Evolutionary conservation across 345 rosid species (phyloP).

Genomic region (Xanthoceras sorbifolium): DNA sequence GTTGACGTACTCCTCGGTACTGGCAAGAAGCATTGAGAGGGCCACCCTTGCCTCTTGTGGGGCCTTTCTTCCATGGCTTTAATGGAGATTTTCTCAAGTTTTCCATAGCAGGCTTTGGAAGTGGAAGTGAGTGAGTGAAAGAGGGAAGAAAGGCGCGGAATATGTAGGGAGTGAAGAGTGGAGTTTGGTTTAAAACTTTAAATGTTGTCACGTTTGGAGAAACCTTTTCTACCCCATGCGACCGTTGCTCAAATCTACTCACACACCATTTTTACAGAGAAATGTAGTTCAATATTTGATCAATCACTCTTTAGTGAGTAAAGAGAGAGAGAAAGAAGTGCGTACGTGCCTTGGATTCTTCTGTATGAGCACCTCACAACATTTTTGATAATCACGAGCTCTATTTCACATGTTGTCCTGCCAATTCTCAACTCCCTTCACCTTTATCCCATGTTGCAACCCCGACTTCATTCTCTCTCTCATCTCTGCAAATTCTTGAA

Average conservation of each 20-base stretch:
- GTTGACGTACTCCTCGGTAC: slow-evolving; percentile 85
- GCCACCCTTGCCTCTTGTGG: slow-evolving; percentile 91
- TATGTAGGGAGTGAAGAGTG: slow-evolving; percentile 40
- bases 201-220: slow-evolving; percentile 59
- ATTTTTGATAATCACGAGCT: slow-evolving; percentile 46
- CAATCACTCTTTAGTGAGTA: no score
- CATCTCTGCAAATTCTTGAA: slow-evolving; percentile 9
- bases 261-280: no score
- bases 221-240: slow-evolving; percentile 41
- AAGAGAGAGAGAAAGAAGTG: neutral
- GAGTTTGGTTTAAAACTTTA: slow-evolving; percentile 42
- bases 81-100: slow-evolving; percentile 52
- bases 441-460: slow-evolving; percentile 38
- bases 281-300: no score
- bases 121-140: neutral
- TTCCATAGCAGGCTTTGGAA: slow-evolving; percentile 30
- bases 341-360: slow-evolving; percentile 26
- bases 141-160: slow-evolving; percentile 40
- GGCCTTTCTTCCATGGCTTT: slow-evolving; percentile 93
- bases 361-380: slow-evolving; percentile 29
- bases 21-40: slow-evolving; percentile 84
- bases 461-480: slow-evolving; percentile 5
- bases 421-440: slow-evolving; percentile 28
- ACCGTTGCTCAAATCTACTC: slow-evolving; percentile 41
- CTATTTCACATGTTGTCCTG: slow-evolving; percentile 39